Base-by-base conservation (phyloP, 2,329 filamentous ascomycete species). In the Cladosporium cucumerinum region DNA sequence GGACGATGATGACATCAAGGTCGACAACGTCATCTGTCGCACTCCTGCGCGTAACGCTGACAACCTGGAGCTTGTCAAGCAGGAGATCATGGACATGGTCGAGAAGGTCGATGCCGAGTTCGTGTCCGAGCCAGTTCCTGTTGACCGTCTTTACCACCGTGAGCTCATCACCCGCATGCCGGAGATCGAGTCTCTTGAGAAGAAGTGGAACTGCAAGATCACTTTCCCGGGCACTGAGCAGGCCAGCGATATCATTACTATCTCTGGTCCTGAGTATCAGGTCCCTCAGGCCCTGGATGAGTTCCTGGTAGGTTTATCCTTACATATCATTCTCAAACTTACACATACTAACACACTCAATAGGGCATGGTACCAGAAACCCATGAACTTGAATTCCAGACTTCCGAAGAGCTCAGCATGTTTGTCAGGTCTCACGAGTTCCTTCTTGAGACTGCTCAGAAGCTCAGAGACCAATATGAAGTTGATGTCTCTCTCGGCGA, bases 141-240 rank as follows among this genome's bases (percentile, higher is more conserved):
- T 98, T 73, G 94, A 98, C 76, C 91, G 95, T 61, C 84, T 99
- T 65, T 97, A 97, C 77, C 95, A 99, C 75, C 91, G 95, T 69
- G 92, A 97, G 79, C 87, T 99, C 66, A 90, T 99, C 75, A 86
- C 91, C 66, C 92, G 93, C 66, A 89, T 98, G 69, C 83, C 86
- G 52, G 92, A 97, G 74, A 92, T 99, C 65, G 94, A 98, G 70
- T 92, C 95, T 71, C 84, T 99, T 60, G 95, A 99, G 82, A 96
- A 96, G 84, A 97, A 97, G 80, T 98, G 93, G 90, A 98, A 98
- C 78, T 99, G 95, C 88, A 98, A 98, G 82, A 96, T 99, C 74
- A 91, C 93, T 71, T 99, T 99, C 76, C 95, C 95, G 8, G 97
- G 93, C 80, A 98, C 95, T 11, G 95, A 99, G 78, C 91, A 96